Evolutionary conservation across 2,329 filamentous ascomycete genomes (phyloP).

Genomic region (Chrysoporthe puriensis): DNA sequence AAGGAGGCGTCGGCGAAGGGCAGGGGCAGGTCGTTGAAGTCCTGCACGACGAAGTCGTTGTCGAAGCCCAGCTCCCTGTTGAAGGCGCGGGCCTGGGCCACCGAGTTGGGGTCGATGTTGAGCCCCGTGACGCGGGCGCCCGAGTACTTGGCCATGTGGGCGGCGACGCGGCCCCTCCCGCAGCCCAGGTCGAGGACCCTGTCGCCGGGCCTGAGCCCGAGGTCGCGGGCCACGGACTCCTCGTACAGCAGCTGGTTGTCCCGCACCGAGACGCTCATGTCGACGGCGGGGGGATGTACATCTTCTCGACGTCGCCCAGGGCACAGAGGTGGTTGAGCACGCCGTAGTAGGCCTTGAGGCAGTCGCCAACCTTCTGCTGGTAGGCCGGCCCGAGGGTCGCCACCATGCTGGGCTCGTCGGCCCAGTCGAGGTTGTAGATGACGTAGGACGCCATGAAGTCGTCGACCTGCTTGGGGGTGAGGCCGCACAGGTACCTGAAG

Average conservation of each 20-base stretch:
- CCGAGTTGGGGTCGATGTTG: constrained; percentile 58
- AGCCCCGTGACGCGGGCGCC: constrained; percentile 54
- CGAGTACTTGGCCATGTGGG: constrained; percentile 54
- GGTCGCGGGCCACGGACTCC: constrained; percentile 51
- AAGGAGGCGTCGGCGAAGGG: constrained; percentile 53
- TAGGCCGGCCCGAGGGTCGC: constrained; percentile 52
- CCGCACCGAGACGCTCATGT: constrained; percentile 50
- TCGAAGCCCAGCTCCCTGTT: constrained; percentile 47
- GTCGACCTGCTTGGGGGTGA: constrained; percentile 54
- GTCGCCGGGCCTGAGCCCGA: constrained; percentile 48
- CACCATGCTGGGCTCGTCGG: constrained; percentile 52
- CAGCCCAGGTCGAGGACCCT: constrained; percentile 56
- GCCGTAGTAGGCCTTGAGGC: constrained; percentile 56
- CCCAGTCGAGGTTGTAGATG: constrained; percentile 61
- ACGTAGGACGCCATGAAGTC: constrained; percentile 61
- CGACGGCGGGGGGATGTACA: constrained; percentile 62
- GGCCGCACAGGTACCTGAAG: constrained; percentile 53
- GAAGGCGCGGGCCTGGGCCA: constrained; percentile 50
- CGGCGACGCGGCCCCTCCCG: constrained; percentile 56
- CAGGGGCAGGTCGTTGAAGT: constrained; percentile 56
- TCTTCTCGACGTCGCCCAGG: constrained; percentile 60
- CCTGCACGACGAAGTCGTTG: constrained; percentile 53
- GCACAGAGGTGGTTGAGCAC: constrained; percentile 59
- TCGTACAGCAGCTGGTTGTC: constrained; percentile 59
- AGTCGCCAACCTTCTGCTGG: constrained; percentile 53